phyloP scores from a whole-genome alignment of 2,329 filamentous ascomycete species.

The Phialophora expanda region DNA sequence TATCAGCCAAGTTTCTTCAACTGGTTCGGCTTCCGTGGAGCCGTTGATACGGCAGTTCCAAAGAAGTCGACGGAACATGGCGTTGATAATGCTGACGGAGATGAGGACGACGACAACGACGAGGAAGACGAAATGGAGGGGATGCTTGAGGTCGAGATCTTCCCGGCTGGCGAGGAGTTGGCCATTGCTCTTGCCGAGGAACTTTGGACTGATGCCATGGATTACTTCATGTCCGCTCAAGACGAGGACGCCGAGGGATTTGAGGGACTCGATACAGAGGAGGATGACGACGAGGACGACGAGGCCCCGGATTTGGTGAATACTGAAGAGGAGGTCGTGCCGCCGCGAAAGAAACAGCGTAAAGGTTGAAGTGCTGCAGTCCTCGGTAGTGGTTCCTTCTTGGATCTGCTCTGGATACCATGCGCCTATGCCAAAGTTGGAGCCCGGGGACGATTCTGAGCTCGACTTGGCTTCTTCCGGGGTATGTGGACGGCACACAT shows the following conservation, averaged over 20 bases:
- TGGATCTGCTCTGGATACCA: background rate
- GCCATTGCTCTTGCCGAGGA: conserved; percentile 84
- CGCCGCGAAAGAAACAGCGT: conserved; percentile 39
- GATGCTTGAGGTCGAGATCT: conserved; percentile 77
- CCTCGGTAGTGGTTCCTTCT: background rate
- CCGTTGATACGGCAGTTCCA: conserved; percentile 70
- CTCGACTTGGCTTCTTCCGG: background rate
- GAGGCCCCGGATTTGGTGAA: conserved; percentile 50
- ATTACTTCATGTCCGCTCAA: conserved; percentile 36
- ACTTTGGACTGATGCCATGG: conserved; percentile 51
- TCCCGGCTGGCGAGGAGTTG: conserved; percentile 83
- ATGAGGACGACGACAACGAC: conserved; percentile 46
- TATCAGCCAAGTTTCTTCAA: conserved; percentile 75
- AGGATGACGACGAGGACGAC: conserved; percentile 61
- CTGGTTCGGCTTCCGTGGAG: conserved; percentile 81
- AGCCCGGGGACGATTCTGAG: background rate
- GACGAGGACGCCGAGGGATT: conserved; percentile 55
- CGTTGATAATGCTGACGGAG: conserved; percentile 55
- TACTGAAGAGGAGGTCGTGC: conserved; percentile 42
- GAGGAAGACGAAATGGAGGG: conserved; percentile 62
- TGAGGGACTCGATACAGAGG: conserved; percentile 65
- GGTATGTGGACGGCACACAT: background rate
- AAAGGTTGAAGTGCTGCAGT: conserved; percentile 10
- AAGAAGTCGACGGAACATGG: conserved; percentile 67
- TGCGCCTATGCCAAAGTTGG: background rate